These are phyloP conservation scores for Cryoendolithus antarcticus DNA, from an alignment of 2,329 filamentous ascomycete genomes.

Conservation along the genomic window DNA sequence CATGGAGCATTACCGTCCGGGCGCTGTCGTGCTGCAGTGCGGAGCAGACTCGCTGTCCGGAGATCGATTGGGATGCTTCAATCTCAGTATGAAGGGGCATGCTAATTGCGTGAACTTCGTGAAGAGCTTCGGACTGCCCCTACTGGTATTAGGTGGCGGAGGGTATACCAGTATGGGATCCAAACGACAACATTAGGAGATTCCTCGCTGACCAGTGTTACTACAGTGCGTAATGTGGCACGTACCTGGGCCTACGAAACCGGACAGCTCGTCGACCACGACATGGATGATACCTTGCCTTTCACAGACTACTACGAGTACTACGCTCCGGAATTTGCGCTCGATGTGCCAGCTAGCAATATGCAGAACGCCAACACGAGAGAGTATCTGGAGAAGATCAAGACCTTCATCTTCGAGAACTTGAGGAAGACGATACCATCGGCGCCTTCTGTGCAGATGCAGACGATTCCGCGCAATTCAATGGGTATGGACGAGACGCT, in stretches of 20 bases:
- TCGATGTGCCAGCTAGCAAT: slow-evolving; percentile 56
- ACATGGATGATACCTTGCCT: slow-evolving; percentile 70
- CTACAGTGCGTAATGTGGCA: slow-evolving; percentile 44
- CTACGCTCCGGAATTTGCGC: slow-evolving; percentile 57
- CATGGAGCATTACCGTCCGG: slow-evolving; percentile 56
- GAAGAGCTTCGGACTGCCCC: slow-evolving; percentile 54
- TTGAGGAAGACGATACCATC: slow-evolving; percentile 44
- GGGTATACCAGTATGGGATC: slow-evolving; percentile 44
- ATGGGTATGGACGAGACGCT: slow-evolving; percentile 43
- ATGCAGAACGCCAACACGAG: slow-evolving; percentile 60
- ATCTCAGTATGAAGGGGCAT: slow-evolving; percentile 57
- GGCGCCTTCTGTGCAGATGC: slow-evolving; percentile 52
- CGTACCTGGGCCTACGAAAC: slow-evolving; percentile 55
- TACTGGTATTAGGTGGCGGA: slow-evolving; percentile 53
- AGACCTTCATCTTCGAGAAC: slow-evolving; percentile 52
- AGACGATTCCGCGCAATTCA: slow-evolving; percentile 48
- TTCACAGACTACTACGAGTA: slow-evolving; percentile 95
- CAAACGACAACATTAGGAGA: too few relatives aligned
- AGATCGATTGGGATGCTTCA: slow-evolving; percentile 57
- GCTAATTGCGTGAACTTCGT: slow-evolving; percentile 59
- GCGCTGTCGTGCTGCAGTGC: slow-evolving; percentile 57
- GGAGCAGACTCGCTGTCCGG: slow-evolving; percentile 56
- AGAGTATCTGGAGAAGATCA: slow-evolving; percentile 58
- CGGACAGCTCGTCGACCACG: slow-evolving; percentile 69
- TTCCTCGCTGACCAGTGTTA: too few relatives aligned